Conservation (phyloP, 2,329 filamentous ascomycete species). For the Aureobasidium sp. region DNA sequence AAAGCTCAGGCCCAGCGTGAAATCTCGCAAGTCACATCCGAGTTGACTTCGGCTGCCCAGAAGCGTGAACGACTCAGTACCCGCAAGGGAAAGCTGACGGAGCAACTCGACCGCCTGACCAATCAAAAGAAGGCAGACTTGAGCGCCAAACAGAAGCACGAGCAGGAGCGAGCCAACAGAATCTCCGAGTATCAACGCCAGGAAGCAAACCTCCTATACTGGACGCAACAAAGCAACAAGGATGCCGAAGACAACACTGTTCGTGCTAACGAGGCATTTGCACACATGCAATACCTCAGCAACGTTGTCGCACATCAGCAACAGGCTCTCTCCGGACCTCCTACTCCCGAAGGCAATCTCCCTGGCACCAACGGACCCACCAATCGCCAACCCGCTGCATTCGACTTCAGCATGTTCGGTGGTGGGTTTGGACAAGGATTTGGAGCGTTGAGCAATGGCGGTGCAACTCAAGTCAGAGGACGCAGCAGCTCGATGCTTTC, state of each 20-base stretch:
- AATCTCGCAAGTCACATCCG: slow-evolving; percentile 53
- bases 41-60: slow-evolving; percentile 53
- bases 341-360: slow-evolving; percentile 52
- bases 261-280: slow-evolving; percentile 31
- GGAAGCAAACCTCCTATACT: slow-evolving; percentile 29
- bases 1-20: slow-evolving; percentile 56
- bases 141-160: slow-evolving; percentile 25
- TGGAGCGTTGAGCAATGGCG: slow-evolving; percentile 9
- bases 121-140: slow-evolving; percentile 54
- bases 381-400: slow-evolving; percentile 16
- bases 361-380: slow-evolving; percentile 38
- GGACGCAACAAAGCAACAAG: slow-evolving; percentile 29
- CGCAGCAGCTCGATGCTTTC: slow-evolving; percentile 45
- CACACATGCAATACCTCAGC: slow-evolving; percentile 26
- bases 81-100: slow-evolving; percentile 63
- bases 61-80: slow-evolving; percentile 65
- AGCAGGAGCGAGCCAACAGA: slow-evolving; percentile 21
- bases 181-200: slow-evolving; percentile 27
- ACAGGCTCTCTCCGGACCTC: slow-evolving; percentile 18
- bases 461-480: slow-evolving; percentile 31
- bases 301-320: slow-evolving; percentile 20
- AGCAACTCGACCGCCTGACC: slow-evolving; percentile 60
- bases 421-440: slow-evolving; percentile 10
- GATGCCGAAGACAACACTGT: slow-evolving; percentile 29
- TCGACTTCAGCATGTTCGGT: slow-evolving; percentile 14